Conservation (phyloP, 2,329 filamentous ascomycete genomes). For the Xylaria sp. region DNA sequence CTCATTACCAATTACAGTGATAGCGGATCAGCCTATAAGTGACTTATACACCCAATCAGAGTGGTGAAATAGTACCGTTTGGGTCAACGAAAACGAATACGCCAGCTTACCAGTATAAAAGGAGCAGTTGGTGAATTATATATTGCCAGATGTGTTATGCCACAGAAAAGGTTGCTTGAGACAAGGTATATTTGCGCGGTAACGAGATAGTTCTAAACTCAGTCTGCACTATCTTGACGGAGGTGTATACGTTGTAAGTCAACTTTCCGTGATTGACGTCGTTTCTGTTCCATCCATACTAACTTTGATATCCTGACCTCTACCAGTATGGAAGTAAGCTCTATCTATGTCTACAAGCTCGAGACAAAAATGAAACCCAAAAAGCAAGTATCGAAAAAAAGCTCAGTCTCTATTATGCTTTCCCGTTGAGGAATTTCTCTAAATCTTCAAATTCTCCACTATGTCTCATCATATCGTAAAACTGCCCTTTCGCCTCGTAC, state of each 20-base stretch:
- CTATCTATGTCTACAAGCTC: conserved; percentile 14
- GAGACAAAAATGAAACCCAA: not conserved
- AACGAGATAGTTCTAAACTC: not conserved
- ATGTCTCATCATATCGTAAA: conserved; percentile 66
- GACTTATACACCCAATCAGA: too few species aligned
- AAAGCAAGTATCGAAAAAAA: not conserved
- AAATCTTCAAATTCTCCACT: conserved; percentile 64
- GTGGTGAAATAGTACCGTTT: not conserved
- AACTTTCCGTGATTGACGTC: not conserved
- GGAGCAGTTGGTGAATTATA: too few species aligned
- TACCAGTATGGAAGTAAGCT: not conserved
- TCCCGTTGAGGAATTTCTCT: conserved; percentile 45
- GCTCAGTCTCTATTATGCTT: conserved; percentile 1
- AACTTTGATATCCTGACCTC: not conserved
- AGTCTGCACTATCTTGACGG: not conserved
- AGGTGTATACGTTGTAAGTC: not conserved
- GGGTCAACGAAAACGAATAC: not conserved
- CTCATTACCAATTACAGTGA: not conserved
- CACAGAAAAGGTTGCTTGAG: too few species aligned
- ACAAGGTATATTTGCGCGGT: too few species aligned
- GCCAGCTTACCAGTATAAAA: not conserved
- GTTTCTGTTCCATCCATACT: not conserved
- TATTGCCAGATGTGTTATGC: too few species aligned
- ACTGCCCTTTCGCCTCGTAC: conserved; percentile 58
- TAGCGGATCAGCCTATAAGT: too few species aligned